These are phyloP conservation scores for Geotrichum klebahnii DNA, from an alignment of 1,139 yeast species.

Conservation along the genomic window DNA sequence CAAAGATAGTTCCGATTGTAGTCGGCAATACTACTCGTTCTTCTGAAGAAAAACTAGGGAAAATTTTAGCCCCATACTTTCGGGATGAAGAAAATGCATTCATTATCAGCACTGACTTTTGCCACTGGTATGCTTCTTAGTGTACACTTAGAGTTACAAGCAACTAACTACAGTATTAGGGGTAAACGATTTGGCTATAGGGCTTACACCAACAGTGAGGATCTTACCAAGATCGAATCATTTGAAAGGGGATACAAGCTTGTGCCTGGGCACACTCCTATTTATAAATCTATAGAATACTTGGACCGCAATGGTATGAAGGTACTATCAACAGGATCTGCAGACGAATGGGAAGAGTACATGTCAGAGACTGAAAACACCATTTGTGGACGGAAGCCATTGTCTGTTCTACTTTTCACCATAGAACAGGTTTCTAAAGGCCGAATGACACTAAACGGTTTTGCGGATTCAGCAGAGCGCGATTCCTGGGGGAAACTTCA, in stretches of 20 bases:
- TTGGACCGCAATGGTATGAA: slow-evolving; percentile 70
- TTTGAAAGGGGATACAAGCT: slow-evolving; percentile 9
- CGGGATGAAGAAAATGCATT: slow-evolving; percentile 59
- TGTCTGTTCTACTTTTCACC: slow-evolving; percentile 57
- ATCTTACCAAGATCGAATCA: slow-evolving; percentile 5
- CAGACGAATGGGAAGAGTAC: slow-evolving; percentile 61
- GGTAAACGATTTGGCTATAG: slow-evolving; percentile 28
- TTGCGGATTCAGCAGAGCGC: slow-evolving; percentile 19
- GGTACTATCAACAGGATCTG: slow-evolving; percentile 53
- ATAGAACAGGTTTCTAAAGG: slow-evolving; percentile 40
- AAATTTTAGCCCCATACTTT: slow-evolving; percentile 52
- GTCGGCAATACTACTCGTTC: slow-evolving; percentile 57
- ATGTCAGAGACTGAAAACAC: slow-evolving; percentile 73
- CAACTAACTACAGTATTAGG: slow-evolving; percentile 21
- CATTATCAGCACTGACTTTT: slow-evolving; percentile 83
- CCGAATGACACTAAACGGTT: slow-evolving; percentile 23
- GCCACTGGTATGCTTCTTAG: slow-evolving; percentile 88
- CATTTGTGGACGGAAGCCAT: slow-evolving; percentile 88
- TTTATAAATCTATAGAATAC: slow-evolving; percentile 65
- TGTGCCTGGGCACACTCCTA: slow-evolving; percentile 41
- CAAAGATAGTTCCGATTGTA: slow-evolving; percentile 69
- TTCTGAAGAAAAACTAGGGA: slow-evolving; percentile 48
- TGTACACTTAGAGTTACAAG: slow-evolving; percentile 32
- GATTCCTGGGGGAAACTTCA: slow-evolving; percentile 42
- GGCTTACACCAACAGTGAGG: slow-evolving; percentile 26